Conservation (phyloP, 1,139 yeast species). For the Magnusiomyces magnusii region DNA sequence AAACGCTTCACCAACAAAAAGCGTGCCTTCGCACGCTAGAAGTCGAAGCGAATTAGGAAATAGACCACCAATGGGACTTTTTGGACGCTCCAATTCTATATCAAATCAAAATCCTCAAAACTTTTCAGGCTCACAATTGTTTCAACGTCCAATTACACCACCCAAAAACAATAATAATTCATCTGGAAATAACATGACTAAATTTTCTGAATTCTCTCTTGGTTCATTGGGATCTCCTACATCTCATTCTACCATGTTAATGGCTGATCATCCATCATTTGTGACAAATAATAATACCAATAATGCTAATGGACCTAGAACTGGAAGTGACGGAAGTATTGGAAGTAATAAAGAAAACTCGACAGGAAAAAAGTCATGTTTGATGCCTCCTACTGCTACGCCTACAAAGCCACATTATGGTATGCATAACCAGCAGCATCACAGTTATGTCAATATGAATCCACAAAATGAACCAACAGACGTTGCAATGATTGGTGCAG, state of each 20-base stretch:
- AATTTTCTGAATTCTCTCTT: not conserved
- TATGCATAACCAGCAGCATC: not conserved
- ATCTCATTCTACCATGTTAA: constrained; percentile 5
- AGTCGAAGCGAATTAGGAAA: constrained; percentile 2
- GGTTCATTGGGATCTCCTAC: constrained; percentile 5
- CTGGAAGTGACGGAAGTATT: not conserved
- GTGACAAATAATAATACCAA: not conserved
- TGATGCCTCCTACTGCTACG: not conserved
- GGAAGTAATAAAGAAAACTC: not conserved
- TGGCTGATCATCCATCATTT: not conserved
- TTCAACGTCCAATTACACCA: not conserved
- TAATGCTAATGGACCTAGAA: not conserved
- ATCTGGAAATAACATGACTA: not conserved
- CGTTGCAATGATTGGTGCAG: not conserved
- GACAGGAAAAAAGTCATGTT: not conserved
- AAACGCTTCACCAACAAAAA: not conserved
- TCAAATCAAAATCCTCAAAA: not conserved
- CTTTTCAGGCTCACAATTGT: too few relatives aligned
- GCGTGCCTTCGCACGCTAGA: not conserved
- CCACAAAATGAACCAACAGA: not conserved
- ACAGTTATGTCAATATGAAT: not conserved
- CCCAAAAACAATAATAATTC: not conserved
- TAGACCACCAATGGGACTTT: not conserved
- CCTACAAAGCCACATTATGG: not conserved
- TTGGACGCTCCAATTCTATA: not conserved